phyloP scores from a whole-genome alignment of 164 flowering plant species.

The Paratinospora sagittata region DNA sequence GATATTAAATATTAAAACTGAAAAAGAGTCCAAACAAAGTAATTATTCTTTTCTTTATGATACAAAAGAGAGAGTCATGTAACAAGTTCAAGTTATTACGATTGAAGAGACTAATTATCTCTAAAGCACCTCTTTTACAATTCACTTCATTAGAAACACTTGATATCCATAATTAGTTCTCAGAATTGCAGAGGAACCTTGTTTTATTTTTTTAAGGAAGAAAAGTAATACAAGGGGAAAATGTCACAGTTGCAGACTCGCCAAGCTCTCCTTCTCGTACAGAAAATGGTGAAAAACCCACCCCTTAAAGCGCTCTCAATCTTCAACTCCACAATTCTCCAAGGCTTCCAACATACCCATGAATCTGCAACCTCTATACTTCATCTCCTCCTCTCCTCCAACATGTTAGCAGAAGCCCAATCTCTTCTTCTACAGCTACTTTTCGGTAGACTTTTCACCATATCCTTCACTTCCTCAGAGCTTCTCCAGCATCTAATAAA shows the following conservation, averaged over 20 bases:
- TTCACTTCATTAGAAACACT: too few relatives aligned
- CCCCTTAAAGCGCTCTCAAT: constrained; percentile 50
- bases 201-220: too few relatives aligned
- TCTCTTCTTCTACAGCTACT: constrained; percentile 36
- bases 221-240: background rate
- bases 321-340: constrained; percentile 33
- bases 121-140: too few relatives aligned
- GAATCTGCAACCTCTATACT: constrained; percentile 34
- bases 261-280: constrained; percentile 23
- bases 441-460: constrained; percentile 30
- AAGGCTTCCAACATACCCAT: constrained; percentile 33
- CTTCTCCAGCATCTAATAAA: constrained; percentile 31
- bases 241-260: constrained; percentile 6
- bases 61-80: too few relatives aligned
- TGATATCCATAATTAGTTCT: too few relatives aligned
- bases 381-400: constrained; percentile 37
- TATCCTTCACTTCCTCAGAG: constrained; percentile 28
- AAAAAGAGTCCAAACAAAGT: too few relatives aligned
- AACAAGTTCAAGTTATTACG: too few relatives aligned
- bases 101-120: too few relatives aligned
- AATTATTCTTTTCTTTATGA: too few relatives aligned
- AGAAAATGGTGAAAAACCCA: constrained; percentile 54
- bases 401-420: constrained; percentile 34
- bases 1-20: too few relatives aligned
- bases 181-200: too few relatives aligned